Evolutionary conservation across 768 basidiomycete genomes (phyloP), one percentile per base, ranked within the genome.

Genomic region (Holtermanniella nyarrowii): DNA sequence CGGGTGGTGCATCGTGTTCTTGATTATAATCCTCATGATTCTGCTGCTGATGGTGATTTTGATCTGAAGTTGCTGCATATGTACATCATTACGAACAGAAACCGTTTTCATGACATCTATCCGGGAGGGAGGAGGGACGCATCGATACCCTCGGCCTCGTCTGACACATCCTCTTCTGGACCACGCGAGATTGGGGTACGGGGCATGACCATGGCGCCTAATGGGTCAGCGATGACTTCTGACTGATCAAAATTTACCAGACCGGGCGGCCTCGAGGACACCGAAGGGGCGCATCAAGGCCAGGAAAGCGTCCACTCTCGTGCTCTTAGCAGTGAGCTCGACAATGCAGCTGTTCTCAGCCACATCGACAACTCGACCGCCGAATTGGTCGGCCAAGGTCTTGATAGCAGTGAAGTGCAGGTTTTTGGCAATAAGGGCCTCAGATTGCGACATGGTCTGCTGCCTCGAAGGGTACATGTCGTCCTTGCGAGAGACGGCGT

Each of bases 131-230:
- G 82, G 40, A 95, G 76, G 62, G 84, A 89, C 4, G 88, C 84
- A 68, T 99, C 95, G 41, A 99, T 78, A n/a, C 74, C 73, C 42
- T 76, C 82, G 21, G 65, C 71, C 44, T 78, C 81, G 21, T 77
- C 79, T 22, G 74, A 72, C 3, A 68, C 70, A 13, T 81, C 83
- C 13, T 81, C 81, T 4, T 82, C 81, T 4, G 82, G 81, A 1
- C 72, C 63, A 22, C 68, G 74, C 14, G 79, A 69, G 63, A 97
- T 85, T 2, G 93, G 91, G 4, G 95, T 95, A 55, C 95, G 81
- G 3, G 95, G 95, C 86, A 99, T 95, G 4, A 87, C 91, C 93
- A 99, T 99, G 37, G 87, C 74, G 66, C 91, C 91, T 93, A 56
- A 4, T 23, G 26, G 26, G 25, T 13, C 14, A 24, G 16, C 14